These are phyloP conservation scores for Prunus yedoensis DNA, from an alignment of 331 rosid species.

Conservation along the genomic window DNA sequence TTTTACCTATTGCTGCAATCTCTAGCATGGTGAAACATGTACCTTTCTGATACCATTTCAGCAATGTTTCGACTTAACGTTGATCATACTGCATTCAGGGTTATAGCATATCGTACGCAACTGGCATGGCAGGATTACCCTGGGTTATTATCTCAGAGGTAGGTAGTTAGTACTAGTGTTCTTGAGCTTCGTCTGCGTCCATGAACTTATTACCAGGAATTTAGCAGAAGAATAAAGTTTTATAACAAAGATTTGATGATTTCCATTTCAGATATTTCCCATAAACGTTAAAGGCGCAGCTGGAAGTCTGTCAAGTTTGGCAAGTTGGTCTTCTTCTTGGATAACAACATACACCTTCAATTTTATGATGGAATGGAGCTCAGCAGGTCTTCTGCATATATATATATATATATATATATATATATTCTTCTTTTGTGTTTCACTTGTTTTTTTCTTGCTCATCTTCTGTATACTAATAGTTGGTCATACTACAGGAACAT, in stretches of 20 bases:
- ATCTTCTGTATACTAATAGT: neutral
- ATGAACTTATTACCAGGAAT: neutral
- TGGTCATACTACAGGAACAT: constrained; percentile 21
- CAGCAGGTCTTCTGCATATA: neutral
- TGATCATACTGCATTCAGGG: neutral
- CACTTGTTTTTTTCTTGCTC: neutral
- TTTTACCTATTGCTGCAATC: too few relatives aligned
- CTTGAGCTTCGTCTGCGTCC: too few relatives aligned
- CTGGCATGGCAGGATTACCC: constrained; percentile 25
- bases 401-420: too few relatives aligned
- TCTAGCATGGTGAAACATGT: neutral
- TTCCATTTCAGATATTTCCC: constrained; percentile 19
- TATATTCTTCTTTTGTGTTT: neutral
- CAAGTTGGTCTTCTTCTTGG: constrained; percentile 13
- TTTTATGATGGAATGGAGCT: constrained; percentile 31
- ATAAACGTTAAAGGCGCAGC: constrained; percentile 23
- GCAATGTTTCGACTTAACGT: neutral
- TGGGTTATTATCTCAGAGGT: neutral
- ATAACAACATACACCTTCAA: constrained; percentile 9
- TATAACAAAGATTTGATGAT: neutral
- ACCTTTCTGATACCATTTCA: neutral
- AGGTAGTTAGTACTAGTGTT: neutral
- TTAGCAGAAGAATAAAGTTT: neutral
- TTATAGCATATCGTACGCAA: neutral
- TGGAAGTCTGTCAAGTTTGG: constrained; percentile 20